Evolutionary conservation across 1,284 basidiomycete species (phyloP), one percentile per base, ranked within the genome.

Genomic region (Fomitopsis pinicola): DNA sequence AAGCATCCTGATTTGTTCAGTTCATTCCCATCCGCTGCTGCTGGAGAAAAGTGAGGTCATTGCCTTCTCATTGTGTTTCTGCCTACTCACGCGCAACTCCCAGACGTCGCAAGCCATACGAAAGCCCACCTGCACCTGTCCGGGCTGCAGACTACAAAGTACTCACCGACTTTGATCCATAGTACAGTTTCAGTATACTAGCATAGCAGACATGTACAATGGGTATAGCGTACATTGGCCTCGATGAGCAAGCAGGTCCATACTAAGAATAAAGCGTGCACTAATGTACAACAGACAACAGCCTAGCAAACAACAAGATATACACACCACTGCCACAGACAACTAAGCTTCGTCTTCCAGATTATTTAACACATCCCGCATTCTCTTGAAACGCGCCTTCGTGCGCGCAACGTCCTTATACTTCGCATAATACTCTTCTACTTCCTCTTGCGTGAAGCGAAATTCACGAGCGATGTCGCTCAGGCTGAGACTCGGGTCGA

Each of bases 1-100:
- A 98, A 99, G 70, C 97, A 99, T 74, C 94, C 95, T n/a, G 95
- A 98, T 71, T 79, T 97, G 59, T 99, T 99, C 75, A 88, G 93
- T 1, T 97, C 94, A 1, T 99, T 99, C 75, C 97, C 97, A 17
- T 96, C 93, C 45, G 86, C 91, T 22, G 97, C 97, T n/a, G 95
- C 95, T 3, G 97, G 97, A 26, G 97, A 99, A 77, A 93, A 89
- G 94, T 95, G 69, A 61, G 88, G 81, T 3, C 40, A 3, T 14
- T 42, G 42, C 57, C 19, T 38, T 53, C 35, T 52, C 8, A 22
- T 42, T 17, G 26, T 54, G 33, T 22, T 36, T 50, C 44, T 22
- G 53, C 36, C 55, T 42, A 30, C 58, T 45, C 38, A 58, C 35
- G 26, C 35, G 42, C 28, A 46, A 33, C 26, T 35, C 33, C 12